These are phyloP conservation scores for Colletotrichum orbiculare DNA, from an alignment of 2,329 filamentous ascomycete genomes.

Conservation along the genomic window DNA sequence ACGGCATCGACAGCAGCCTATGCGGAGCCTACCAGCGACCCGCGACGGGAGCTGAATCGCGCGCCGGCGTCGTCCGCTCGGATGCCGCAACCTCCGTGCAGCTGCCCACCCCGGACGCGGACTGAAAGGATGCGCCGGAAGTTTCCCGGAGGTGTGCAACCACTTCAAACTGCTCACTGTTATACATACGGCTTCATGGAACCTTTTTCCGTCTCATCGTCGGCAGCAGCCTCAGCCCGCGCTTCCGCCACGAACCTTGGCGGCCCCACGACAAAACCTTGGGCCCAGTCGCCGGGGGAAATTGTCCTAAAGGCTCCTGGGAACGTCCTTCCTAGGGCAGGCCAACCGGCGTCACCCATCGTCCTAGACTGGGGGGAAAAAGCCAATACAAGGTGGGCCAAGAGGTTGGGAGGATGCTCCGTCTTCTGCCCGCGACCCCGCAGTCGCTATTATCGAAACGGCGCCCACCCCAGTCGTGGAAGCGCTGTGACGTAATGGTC, in stretches of 20 bases:
- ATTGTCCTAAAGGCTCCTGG: background rate
- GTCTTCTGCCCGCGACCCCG: constrained; percentile 1
- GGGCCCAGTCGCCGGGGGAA: background rate
- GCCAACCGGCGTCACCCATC: background rate
- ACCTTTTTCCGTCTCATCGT: too few relatives aligned
- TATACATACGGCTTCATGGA: too few relatives aligned
- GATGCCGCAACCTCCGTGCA: too few relatives aligned
- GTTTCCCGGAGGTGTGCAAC: too few relatives aligned
- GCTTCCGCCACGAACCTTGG: too few relatives aligned
- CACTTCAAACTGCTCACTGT: too few relatives aligned
- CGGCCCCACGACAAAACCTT: too few relatives aligned
- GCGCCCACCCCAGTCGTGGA: background rate
- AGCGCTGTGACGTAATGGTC: constrained; percentile 26
- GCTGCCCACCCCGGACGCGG: too few relatives aligned
- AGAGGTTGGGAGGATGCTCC: background rate
- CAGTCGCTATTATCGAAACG: background rate
- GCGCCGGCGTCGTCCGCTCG: too few relatives aligned
- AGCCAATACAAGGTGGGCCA: background rate
- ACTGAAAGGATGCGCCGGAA: too few relatives aligned
- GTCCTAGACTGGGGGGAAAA: background rate
- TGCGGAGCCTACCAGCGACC: background rate
- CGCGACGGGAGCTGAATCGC: background rate
- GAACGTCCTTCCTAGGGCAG: background rate
- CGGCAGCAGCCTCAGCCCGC: too few relatives aligned
- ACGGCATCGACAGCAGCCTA: too few relatives aligned